These are phyloP conservation scores for Setaria italica DNA, from an alignment of 202 grass and related monocot species.

Conservation along the genomic window DNA sequence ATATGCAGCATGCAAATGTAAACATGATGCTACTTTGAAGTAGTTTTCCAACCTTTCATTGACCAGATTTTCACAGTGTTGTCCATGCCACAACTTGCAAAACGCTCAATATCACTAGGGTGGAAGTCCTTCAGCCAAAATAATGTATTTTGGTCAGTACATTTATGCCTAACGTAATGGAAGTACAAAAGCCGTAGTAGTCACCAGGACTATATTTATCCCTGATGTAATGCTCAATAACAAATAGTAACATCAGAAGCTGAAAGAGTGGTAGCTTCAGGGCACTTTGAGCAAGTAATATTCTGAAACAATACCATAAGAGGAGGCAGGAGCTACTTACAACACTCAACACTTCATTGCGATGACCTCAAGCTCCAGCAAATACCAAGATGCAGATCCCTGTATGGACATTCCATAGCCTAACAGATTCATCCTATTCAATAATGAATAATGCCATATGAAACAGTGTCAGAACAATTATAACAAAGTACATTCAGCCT, in stretches of 20 bases:
- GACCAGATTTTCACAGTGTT: constrained; percentile 98
- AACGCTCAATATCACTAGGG: constrained; percentile 92
- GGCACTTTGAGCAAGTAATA: constrained; percentile 20
- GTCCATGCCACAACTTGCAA: constrained; percentile 98
- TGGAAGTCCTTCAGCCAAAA: constrained; percentile 83
- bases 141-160: constrained; percentile 20
- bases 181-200: constrained; percentile 12
- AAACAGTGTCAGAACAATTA: constrained; percentile 42
- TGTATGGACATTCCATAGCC: constrained; percentile 96
- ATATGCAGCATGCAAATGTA: constrained; percentile 32
- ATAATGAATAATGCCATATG: constrained; percentile 18
- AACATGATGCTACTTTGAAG: constrained; percentile 30
- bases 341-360: constrained; percentile 98
- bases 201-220: not conserved
- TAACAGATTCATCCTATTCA: constrained; percentile 90
- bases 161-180: constrained; percentile 1
- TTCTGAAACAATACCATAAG: constrained; percentile 27
- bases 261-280: constrained; percentile 10
- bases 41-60: constrained; percentile 79
- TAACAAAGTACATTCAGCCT: constrained; percentile 8
- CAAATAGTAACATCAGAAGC: constrained; percentile 5
- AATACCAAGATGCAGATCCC: constrained; percentile 96
- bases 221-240: constrained; percentile 11
- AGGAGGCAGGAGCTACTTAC: constrained; percentile 59
- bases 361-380: constrained; percentile 90